Evolutionary conservation across 352 stramenopile species (phyloP), one percentile per base, ranked within the genome.

Genomic region (Blastocystis sp.): DNA sequence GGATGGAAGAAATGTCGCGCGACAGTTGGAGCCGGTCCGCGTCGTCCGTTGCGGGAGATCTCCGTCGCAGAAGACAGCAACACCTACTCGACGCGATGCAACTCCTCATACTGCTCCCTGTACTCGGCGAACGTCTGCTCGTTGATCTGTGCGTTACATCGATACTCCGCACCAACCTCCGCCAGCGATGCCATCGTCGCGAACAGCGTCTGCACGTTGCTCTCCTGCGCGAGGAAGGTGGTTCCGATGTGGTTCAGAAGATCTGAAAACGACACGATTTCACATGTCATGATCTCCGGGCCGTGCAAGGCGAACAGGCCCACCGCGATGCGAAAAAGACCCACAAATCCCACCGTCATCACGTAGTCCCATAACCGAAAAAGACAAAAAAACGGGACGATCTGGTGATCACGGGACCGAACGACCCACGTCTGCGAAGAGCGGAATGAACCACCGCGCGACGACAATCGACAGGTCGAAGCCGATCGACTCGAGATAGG

Each of bases 401-500:
- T 46, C 42, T 75, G 21, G 27, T 7, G 9, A 51, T 32, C 29
- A 75, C 34, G 14, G 21, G 11, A n/a, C 9, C 3, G 6, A 49
- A 11, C 18, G 46, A 75, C 21, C 29, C 4, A 75, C 63, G 46
- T 79, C 49, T 3, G 75, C 53, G 46, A 85, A 85, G 7, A 85
- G 51, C 24, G 75, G 56, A 44, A 85, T 75, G 21, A 85, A 85
- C 75, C 53, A 85, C 1, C 61, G 36, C 21, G 75, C 34, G 24
- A 85, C 51, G 27, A 85, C 11, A 27, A 85, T 85, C 8, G 57
- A 75, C 16, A 85, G 40, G n/a, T 85, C 75, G 38, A 71, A 85
- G 27, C 53, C 53, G 40, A 85, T 59, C 9, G 16, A 40, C 6
- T 38, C 29, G n/a, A 85, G 59, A 59, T 85, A 49, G 14, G 27